Evolutionary conservation across 371 early-diverging fungal genomes (phyloP).

Genomic region (Rhizopus sp.): DNA sequence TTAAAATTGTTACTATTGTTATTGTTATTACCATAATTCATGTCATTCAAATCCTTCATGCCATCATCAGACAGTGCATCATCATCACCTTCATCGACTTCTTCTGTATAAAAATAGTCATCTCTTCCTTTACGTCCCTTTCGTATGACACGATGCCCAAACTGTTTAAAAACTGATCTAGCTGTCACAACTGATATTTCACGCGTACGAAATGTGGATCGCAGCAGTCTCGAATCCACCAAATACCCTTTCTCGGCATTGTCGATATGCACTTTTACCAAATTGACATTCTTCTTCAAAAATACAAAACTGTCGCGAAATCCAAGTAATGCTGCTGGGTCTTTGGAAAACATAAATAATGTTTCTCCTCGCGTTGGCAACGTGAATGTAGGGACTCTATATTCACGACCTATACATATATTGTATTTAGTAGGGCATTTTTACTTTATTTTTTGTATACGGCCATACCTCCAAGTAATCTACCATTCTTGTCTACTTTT

Average conservation of each 20-base stretch:
- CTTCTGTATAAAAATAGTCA: slow-evolving; percentile 78
- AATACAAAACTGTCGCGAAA: slow-evolving; percentile 91
- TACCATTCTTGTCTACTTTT: slow-evolving; percentile 75
- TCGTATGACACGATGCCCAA: slow-evolving; percentile 80
- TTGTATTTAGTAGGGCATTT: not conserved
- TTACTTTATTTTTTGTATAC: not conserved
- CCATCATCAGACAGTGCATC: not conserved
- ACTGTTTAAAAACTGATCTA: slow-evolving; percentile 78
- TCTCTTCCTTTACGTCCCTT: slow-evolving; percentile 78
- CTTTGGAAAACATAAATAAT: slow-evolving; percentile 85
- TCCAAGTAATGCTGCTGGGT: slow-evolving; percentile 80
- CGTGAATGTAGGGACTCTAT: slow-evolving; percentile 66
- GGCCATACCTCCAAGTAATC: slow-evolving; percentile 59
- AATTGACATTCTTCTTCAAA: slow-evolving; percentile 76
- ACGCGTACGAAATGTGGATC: slow-evolving; percentile 77
- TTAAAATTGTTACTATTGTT: not conserved
- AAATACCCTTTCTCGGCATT: slow-evolving; percentile 78
- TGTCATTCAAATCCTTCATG: not conserved
- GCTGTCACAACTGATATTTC: slow-evolving; percentile 84
- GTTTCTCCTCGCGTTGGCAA: slow-evolving; percentile 70
- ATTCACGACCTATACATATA: slow-evolving; percentile 58
- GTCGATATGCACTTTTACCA: slow-evolving; percentile 75
- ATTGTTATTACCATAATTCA: not conserved
- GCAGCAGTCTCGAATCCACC: slow-evolving; percentile 67
- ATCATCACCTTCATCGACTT: slow-evolving; percentile 40